Conservation (phyloP, 306 rosid species). For the Calophaca sinica region DNA sequence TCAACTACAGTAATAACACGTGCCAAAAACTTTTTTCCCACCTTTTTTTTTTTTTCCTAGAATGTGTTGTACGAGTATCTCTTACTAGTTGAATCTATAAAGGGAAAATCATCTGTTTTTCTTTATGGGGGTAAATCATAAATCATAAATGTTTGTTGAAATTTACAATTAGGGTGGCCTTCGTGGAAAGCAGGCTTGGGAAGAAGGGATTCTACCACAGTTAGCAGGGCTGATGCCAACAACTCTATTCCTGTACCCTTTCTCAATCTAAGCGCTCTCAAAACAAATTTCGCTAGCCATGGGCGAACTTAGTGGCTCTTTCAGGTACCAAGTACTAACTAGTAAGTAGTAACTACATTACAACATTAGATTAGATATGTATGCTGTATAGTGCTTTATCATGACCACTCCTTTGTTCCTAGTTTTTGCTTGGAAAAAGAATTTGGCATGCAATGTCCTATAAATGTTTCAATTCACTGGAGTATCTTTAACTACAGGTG, state of each 20-base stretch:
- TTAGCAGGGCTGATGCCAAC: slow-evolving; percentile 60
- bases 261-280: slow-evolving; percentile 38
- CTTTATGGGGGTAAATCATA: too few species aligned
- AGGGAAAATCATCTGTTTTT: too few species aligned
- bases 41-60: too few species aligned
- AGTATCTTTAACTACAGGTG: slow-evolving; percentile 29
- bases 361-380: too few species aligned
- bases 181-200: slow-evolving; percentile 65
- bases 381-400: too few species aligned
- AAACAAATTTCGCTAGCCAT: slow-evolving; percentile 51
- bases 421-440: neutral
- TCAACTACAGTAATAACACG: too few species aligned
- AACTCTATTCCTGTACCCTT: slow-evolving; percentile 51
- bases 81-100: neutral
- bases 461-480: too few species aligned
- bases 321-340: slow-evolving; percentile 48
- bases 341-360: too few species aligned
- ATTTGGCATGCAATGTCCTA: neutral
- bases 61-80: too few species aligned
- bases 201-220: slow-evolving; percentile 71
- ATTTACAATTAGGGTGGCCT: slow-evolving; percentile 68
- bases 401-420: neutral
- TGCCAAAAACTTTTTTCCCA: too few species aligned
- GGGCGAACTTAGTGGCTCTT: slow-evolving; percentile 68
- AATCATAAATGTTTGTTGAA: neutral